Percentiles rank a stretch among this genome's conserved stretches.
Evolutionary conservation across 371 early-diverging fungal genomes (phyloP).

Genomic region (Mortierella sp.): DNA sequence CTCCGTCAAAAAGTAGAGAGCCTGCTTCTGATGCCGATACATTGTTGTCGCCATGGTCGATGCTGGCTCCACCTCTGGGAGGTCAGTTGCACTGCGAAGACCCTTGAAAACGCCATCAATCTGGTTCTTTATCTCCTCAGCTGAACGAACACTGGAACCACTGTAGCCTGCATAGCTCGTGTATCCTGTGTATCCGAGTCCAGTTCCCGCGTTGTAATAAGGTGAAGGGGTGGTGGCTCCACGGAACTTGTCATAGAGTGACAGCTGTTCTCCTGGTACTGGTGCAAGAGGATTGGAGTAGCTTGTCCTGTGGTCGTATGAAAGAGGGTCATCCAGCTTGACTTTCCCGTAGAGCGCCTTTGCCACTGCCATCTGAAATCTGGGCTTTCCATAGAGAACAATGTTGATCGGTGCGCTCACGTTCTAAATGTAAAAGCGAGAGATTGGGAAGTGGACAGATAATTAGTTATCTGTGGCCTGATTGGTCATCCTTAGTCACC

Average conservation of each 20-base stretch:
- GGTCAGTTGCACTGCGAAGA: conserved; percentile 65
- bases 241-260: conserved; percentile 47
- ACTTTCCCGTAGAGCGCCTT: conserved; percentile 47
- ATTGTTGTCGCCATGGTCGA: conserved; percentile 60
- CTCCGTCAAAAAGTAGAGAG: conserved; percentile 68
- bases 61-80: conserved; percentile 66
- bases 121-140: conserved; percentile 64
- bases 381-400: conserved; percentile 45
- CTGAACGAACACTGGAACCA: conserved; percentile 35
- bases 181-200: conserved; percentile 24
- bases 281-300: conserved; percentile 52
- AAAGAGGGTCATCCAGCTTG: conserved; percentile 44
- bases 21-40: conserved; percentile 77
- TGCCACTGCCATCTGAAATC: conserved; percentile 42
- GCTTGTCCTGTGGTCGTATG: conserved; percentile 44
- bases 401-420: conserved; percentile 57
- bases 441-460: background rate
- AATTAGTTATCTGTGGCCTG: background rate
- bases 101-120: conserved; percentile 72
- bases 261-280: conserved; percentile 47
- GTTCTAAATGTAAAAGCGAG: conserved; percentile 26
- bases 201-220: conserved; percentile 7
- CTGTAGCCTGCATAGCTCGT: conserved; percentile 33
- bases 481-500: background rate
- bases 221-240: conserved; percentile 28